Evolutionary conservation across 306 rosid species (phyloP).

Genomic region (Quercus wislizeni): DNA sequence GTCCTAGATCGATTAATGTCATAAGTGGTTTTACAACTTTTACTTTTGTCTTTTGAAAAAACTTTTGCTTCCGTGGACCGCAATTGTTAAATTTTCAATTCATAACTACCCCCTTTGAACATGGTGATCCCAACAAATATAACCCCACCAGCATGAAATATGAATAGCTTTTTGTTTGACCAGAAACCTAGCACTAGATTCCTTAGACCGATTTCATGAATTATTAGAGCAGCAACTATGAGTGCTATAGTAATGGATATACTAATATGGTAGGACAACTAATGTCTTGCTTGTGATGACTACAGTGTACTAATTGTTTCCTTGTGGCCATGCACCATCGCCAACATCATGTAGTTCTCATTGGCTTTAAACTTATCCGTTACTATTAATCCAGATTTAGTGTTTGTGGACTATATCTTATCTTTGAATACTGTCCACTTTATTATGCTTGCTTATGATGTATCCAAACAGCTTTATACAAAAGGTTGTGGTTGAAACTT

Average conservation of each 20-base stretch:
- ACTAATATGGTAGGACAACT: slow-evolving; percentile 1
- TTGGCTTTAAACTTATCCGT: slow-evolving; percentile 20
- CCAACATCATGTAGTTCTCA: slow-evolving; percentile 13
- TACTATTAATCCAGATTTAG: slow-evolving; percentile 15
- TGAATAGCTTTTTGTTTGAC: background rate
- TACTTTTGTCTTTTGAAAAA: background rate
- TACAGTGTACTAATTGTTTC: slow-evolving; percentile 1
- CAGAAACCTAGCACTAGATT: background rate
- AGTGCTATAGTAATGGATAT: background rate
- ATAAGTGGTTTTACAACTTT: background rate
- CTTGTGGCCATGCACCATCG: slow-evolving; percentile 18
- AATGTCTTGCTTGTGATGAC: background rate
- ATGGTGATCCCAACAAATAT: background rate
- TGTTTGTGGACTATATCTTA: slow-evolving; percentile 13
- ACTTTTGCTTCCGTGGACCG: background rate
- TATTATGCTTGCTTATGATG: slow-evolving; percentile 7
- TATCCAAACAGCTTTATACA: slow-evolving; percentile 14
- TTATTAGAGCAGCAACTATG: background rate
- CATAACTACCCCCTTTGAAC: background rate
- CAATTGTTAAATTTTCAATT: background rate
- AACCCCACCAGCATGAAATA: slow-evolving; percentile 3
- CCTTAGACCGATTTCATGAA: background rate
- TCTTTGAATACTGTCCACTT: slow-evolving; percentile 20
- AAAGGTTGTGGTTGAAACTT: background rate
- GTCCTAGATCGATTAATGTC: background rate